Evolutionary conservation across 2,329 filamentous ascomycete genomes (phyloP).

Genomic region (Sporothrix globosa): DNA sequence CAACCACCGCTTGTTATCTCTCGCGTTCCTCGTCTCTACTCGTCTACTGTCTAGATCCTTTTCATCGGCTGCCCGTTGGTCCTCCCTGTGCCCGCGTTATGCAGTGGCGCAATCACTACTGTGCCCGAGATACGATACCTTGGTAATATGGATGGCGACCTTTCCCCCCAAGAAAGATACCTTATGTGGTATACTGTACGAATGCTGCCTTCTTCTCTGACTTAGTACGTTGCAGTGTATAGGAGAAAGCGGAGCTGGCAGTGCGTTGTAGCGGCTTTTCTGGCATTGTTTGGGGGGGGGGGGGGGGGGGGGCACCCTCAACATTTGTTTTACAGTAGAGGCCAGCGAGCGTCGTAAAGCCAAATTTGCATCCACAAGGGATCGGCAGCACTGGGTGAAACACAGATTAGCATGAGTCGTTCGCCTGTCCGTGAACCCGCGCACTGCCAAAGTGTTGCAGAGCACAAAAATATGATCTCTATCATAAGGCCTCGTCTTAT

Average conservation of each 20-base stretch:
- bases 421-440: background rate
- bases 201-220: no score
- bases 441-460: background rate
- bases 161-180: background rate
- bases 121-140: background rate
- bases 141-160: conserved; percentile 1
- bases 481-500: background rate
- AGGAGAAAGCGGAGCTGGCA: no score
- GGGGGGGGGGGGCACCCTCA: no score
- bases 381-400: background rate
- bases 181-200: background rate
- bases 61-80: background rate
- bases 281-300: no score
- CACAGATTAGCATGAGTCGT: background rate
- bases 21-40: background rate
- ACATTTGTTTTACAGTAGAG: no score
- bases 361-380: background rate
- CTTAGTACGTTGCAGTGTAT: no score
- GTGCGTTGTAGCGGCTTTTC: background rate
- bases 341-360: background rate
- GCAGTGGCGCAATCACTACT: conserved; percentile 1
- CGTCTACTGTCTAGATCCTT: background rate
- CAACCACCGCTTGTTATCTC: background rate
- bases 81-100: background rate
- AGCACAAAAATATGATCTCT: background rate